Percentiles rank a stretch among this genome's conserved stretches.
Conservation (phyloP, 2,329 filamentous ascomycete species). For the Claviceps sp. region DNA sequence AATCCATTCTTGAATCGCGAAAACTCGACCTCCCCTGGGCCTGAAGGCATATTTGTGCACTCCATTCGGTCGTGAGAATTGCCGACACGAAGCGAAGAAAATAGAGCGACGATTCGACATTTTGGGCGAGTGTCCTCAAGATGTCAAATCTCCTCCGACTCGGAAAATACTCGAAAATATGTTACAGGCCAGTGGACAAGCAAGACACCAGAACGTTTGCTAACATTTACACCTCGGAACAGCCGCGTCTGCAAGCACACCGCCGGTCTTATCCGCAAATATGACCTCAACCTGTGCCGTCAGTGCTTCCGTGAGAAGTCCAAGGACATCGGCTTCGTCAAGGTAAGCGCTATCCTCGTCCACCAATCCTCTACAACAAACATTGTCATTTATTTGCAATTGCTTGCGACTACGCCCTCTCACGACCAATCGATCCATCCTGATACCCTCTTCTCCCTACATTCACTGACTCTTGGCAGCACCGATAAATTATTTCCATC, state of each 20-base stretch:
- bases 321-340: slow-evolving; percentile 60
- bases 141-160: background rate
- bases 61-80: background rate
- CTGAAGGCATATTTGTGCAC: background rate
- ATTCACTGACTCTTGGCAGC: background rate
- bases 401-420: background rate
- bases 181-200: background rate
- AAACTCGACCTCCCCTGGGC: background rate
- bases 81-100: background rate
- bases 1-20: background rate
- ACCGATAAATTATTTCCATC: slow-evolving; percentile 17
- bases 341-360: slow-evolving; percentile 30
- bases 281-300: slow-evolving; percentile 83
- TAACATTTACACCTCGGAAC: slow-evolving; percentile 2
- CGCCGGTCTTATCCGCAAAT: slow-evolving; percentile 99
- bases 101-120: background rate
- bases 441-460: background rate
- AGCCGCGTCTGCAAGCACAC: slow-evolving; percentile 74
- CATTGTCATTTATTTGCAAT: background rate
- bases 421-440: background rate
- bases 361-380: background rate
- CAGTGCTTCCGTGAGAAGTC: slow-evolving; percentile 68
- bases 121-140: background rate
- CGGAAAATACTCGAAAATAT: background rate
- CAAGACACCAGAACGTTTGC: background rate